phyloP scores from a whole-genome alignment of 768 basidiomycete genomes.

The Glaciozyma martinii region DNA sequence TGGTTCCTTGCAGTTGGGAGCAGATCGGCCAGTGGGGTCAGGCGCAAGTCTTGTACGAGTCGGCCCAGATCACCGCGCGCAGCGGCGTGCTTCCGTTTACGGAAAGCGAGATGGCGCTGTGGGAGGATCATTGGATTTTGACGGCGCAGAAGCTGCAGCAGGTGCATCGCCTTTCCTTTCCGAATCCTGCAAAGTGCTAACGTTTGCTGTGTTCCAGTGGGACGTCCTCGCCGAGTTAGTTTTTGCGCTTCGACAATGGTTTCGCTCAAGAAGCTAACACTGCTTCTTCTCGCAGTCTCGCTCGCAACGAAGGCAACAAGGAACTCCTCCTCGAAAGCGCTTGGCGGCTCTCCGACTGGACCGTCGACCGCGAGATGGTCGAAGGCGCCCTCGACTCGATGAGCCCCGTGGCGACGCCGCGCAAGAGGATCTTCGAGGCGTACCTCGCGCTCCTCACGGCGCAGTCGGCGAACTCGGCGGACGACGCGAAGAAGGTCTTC shows the following conservation, averaged over 20 bases:
- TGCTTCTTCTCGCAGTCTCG: conserved; percentile 44
- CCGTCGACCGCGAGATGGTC: conserved; percentile 55
- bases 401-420: conserved; percentile 80
- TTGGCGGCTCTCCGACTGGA: conserved; percentile 87
- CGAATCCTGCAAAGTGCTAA: neutral
- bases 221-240: conserved; percentile 69
- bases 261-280: neutral
- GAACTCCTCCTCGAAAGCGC: conserved; percentile 90
- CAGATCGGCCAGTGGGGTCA: conserved; percentile 97
- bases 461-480: conserved; percentile 27
- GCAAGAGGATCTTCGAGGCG: conserved; percentile 95
- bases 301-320: conserved; percentile 75
- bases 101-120: conserved; percentile 90
- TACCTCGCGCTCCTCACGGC: conserved; percentile 79
- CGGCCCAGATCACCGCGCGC: conserved; percentile 75
- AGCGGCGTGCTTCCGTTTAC: conserved; percentile 75
- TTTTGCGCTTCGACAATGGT: neutral
- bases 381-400: conserved; percentile 70
- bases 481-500: conserved; percentile 54
- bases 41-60: conserved; percentile 71
- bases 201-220: conserved; percentile 51
- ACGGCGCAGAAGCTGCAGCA: conserved; percentile 88
- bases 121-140: conserved; percentile 99
- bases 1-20: conserved; percentile 55
- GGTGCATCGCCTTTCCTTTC: conserved; percentile 11